Conservation (phyloP, 495 filamentous ascomycete genomes). For the Penicillium nucicola region DNA sequence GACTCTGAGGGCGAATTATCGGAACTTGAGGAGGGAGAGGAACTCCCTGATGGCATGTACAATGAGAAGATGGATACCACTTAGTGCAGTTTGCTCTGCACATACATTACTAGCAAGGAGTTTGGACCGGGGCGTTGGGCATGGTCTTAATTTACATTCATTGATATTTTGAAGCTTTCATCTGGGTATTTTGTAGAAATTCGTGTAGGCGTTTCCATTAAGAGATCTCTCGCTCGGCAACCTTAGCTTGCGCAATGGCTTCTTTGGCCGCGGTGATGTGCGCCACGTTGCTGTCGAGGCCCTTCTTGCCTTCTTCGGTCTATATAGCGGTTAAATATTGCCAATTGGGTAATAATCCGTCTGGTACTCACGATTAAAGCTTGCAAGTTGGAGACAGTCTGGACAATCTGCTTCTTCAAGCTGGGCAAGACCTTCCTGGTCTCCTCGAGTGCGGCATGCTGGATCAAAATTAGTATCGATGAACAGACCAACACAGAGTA, state of each 20-base stretch:
- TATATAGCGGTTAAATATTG: conserved; percentile 10
- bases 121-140: conserved; percentile 27
- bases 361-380: conserved; percentile 52
- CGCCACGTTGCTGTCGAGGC: conserved; percentile 49
- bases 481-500: no score
- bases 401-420: conserved; percentile 60
- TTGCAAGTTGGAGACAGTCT: conserved; percentile 68
- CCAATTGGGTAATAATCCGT: not conserved
- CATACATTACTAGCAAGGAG: conserved; percentile 34
- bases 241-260: conserved; percentile 59
- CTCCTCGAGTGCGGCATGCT: conserved; percentile 76
- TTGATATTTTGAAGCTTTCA: conserved; percentile 3
- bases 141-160: conserved; percentile 24
- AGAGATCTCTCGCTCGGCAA: conserved; percentile 40
- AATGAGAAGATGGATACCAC: conserved; percentile 71
- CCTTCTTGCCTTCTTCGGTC: conserved; percentile 46
- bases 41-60: conserved; percentile 45
- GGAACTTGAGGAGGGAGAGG: conserved; percentile 47
- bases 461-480: conserved; percentile 8
- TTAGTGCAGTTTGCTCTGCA: conserved; percentile 13
- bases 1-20: conserved; percentile 35
- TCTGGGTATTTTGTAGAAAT: conserved; percentile 13
- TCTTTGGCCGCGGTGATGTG: conserved; percentile 55
- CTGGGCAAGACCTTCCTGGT: conserved; percentile 76
- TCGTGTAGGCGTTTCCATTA: conserved; percentile 13